These are phyloP conservation scores for Candida taoyuanica DNA, from an alignment of 805 yeast species.

Conservation along the genomic window DNA sequence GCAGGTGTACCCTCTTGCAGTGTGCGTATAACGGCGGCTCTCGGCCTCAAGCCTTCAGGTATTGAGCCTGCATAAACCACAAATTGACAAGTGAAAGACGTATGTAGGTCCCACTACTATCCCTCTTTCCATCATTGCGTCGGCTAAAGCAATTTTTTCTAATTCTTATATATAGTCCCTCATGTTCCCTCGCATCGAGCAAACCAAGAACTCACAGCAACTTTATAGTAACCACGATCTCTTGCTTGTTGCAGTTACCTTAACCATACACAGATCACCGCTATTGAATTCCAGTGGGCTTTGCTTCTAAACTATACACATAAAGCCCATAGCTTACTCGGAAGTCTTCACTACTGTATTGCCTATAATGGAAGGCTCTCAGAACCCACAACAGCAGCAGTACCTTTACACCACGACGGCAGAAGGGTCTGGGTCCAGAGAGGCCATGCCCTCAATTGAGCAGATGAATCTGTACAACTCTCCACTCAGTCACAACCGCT, in stretches of 20 bases:
- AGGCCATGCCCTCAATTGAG: constrained; percentile 5
- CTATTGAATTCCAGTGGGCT: no score
- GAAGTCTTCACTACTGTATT: no score
- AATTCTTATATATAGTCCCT: constrained; percentile 3
- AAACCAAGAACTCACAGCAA: no score
- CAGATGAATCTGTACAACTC: constrained; percentile 10
- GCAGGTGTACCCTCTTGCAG: background rate
- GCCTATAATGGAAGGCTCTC: constrained; percentile 4
- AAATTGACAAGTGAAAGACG: background rate
- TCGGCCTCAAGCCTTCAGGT: constrained; percentile 8
- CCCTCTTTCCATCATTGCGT: background rate
- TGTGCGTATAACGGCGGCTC: constrained; percentile 6
- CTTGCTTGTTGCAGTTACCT: no score
- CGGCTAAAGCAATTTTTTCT: background rate
- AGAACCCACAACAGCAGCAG: constrained; percentile 5
- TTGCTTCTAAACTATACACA: no score
- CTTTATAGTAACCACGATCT: no score
- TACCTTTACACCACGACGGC: constrained; percentile 8
- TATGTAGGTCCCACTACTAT: background rate
- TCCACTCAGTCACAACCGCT: constrained; percentile 6
- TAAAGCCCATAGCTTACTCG: no score
- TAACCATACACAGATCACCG: no score
- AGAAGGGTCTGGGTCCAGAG: constrained; percentile 4
- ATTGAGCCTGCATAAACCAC: constrained; percentile 3
- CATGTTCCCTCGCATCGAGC: no score